Evolutionary conservation across 2,329 filamentous ascomycete species (phyloP).

Genomic region (Penicillium janthinellum): DNA sequence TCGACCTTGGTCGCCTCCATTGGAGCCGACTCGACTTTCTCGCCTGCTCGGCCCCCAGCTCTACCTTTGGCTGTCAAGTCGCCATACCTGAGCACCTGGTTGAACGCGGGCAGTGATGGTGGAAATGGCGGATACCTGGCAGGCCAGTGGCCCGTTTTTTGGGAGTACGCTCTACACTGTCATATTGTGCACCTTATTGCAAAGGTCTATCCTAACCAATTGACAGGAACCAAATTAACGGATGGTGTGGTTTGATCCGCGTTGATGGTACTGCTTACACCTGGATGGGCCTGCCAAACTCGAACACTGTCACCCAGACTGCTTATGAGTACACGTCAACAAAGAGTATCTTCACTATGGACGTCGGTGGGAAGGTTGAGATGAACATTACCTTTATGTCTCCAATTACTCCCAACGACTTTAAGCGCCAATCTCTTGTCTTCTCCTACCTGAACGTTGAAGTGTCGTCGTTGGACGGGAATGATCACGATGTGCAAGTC

Average conservation of each 20-base stretch:
- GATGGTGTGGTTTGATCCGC: conserved; percentile 69
- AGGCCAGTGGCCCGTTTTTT: conserved; percentile 70
- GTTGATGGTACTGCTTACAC: conserved; percentile 67
- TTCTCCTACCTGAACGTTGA: conserved; percentile 71
- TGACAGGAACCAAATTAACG: conserved; percentile 57
- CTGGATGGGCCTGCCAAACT: conserved; percentile 65
- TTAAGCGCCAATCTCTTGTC: conserved; percentile 67
- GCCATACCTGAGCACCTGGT: conserved; percentile 74
- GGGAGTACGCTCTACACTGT: conserved; percentile 52
- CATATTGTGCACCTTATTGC: conserved; percentile 32
- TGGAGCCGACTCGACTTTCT: conserved; percentile 56
- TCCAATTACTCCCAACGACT: conserved; percentile 67
- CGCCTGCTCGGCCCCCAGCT: conserved; percentile 66
- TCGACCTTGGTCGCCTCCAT: conserved; percentile 27
- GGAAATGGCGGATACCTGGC: conserved; percentile 68
- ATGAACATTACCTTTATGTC: conserved; percentile 72
- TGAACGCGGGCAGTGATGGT: conserved; percentile 62
- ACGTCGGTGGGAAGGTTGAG: conserved; percentile 61
- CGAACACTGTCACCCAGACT: conserved; percentile 57
- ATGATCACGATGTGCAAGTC: conserved; percentile 65
- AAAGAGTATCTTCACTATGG: conserved; percentile 68
- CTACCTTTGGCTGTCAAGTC: conserved; percentile 73
- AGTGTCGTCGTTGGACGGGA: conserved; percentile 64
- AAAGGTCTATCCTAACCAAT: conserved; percentile 18
- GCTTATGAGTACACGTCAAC: conserved; percentile 72